These are phyloP conservation scores for Taxillus chinensis DNA, from an alignment of 164 flowering plant genomes.

Conservation along the genomic window DNA sequence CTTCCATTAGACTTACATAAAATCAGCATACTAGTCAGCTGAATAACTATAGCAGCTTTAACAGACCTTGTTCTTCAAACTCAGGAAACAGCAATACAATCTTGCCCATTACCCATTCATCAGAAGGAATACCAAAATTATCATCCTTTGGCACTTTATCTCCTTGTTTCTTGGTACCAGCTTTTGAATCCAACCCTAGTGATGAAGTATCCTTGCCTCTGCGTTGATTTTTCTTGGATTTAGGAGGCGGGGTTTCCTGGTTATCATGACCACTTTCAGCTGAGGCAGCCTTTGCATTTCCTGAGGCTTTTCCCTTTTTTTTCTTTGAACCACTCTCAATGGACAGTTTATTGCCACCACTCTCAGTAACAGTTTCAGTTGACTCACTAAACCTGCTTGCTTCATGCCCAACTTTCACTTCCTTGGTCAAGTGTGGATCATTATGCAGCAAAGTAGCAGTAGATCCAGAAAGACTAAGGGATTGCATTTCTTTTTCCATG, in stretches of 20 bases:
- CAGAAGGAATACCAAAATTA: conserved; percentile 36
- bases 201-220: conserved; percentile 51
- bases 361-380: conserved; percentile 38
- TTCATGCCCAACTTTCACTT: conserved; percentile 36
- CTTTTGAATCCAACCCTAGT: conserved; percentile 46
- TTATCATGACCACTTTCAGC: conserved; percentile 40
- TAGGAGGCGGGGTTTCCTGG: conserved; percentile 41
- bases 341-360: conserved; percentile 28
- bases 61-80: conserved; percentile 68
- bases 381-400: conserved; percentile 23
- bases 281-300: conserved; percentile 29
- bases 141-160: conserved; percentile 34
- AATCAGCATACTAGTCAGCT: background rate
- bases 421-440: conserved; percentile 20
- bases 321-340: conserved; percentile 66
- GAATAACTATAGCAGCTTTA: background rate
- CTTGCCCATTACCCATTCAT: conserved; percentile 67
- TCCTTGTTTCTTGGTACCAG: conserved; percentile 36
- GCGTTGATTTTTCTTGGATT: conserved; percentile 69
- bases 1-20: background rate
- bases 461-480: conserved; percentile 25
- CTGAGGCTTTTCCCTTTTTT: conserved; percentile 67
- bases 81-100: conserved; percentile 54
- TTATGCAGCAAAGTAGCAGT: conserved; percentile 18
- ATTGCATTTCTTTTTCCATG: conserved; percentile 57